Conservation (phyloP, 2,329 filamentous ascomycete species). For the Venturia effusa region DNA sequence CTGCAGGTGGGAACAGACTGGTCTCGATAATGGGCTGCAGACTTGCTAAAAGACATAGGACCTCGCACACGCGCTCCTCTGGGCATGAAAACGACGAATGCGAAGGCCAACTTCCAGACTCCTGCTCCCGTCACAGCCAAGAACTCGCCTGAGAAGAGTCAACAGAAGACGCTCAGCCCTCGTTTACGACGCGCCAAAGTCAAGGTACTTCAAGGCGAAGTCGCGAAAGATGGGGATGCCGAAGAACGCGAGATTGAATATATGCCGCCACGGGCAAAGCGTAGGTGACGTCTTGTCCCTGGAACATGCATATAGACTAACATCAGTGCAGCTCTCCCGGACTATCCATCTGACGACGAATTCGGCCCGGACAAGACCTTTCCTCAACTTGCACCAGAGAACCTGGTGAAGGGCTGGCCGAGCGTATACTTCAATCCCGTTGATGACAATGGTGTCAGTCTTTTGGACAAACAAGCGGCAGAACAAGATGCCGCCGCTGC, state of each 20-base stretch:
- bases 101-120: constrained; percentile 63
- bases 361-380: constrained; percentile 14
- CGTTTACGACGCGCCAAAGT: constrained; percentile 44
- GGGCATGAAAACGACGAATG: constrained; percentile 93
- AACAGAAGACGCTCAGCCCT: constrained; percentile 36
- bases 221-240: constrained; percentile 37
- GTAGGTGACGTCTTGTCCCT: constrained; percentile 20
- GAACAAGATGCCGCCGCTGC: background rate
- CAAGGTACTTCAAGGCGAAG: constrained; percentile 52
- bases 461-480: background rate
- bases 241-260: constrained; percentile 76
- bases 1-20: constrained; percentile 51
- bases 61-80: constrained; percentile 67
- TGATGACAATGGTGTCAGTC: constrained; percentile 2
- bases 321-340: constrained; percentile 17
- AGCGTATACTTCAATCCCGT: constrained; percentile 10
- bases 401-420: constrained; percentile 11
- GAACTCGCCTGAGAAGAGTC: constrained; percentile 23
- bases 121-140: constrained; percentile 37
- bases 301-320: background rate
- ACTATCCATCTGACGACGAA: constrained; percentile 21
- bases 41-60: constrained; percentile 29
- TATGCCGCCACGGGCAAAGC: constrained; percentile 62
- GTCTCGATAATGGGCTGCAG: constrained; percentile 5
- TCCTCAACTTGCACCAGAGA: constrained; percentile 10